Base-by-base conservation (phyloP, 2,329 filamentous ascomycete species). In the Aspergillus transmontanensis region DNA sequence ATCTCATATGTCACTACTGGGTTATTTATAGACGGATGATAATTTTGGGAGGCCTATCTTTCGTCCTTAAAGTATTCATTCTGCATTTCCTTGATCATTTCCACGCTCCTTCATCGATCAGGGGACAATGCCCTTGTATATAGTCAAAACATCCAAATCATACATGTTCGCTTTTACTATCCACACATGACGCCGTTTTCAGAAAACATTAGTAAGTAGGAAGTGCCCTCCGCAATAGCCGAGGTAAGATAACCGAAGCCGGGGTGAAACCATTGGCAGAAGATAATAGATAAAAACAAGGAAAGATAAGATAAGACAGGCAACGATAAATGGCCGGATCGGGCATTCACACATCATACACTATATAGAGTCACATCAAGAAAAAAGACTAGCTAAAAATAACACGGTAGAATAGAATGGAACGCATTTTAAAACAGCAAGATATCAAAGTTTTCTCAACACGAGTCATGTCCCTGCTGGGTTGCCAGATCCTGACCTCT, bases 321-420 rank as follows among this genome's bases (percentile, higher is more conserved):
- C 14, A n/a, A 28, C 45, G 30, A 51, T 59, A 43, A 59, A 59
- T 41, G 57, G 57, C 30, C 45, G 21, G 23, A 28, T 26, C 14
- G 45, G 30, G 45, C 51, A 55, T 39, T 58, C 57, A 48, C 43
- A 50, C 57, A 59, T 50, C 26, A 58, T 26, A 50, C 28, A 36
- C 28, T 48, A 34, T 19, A 23, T 41, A 6, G 23, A 32, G 34
- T n/a, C 39, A 41, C 39, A 41, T 41, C 39, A 41, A 41, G 39
- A 41, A 19, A 41, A 36, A 41, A 39, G 39, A 41, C 39, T 39
- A 60, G 46, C 16, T 57, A 60, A 50, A 48, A 60, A 60, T 16
- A 60, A 60, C 59, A 60, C 51, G 59, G 59, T 21, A 60, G 59
- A 60, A 60, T 55, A 19, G 51, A 60, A 60, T 43, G 39, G 26